Evolutionary conservation across 2,329 filamentous ascomycete genomes (phyloP).

Genomic region (Colletotrichum orbiculare): DNA sequence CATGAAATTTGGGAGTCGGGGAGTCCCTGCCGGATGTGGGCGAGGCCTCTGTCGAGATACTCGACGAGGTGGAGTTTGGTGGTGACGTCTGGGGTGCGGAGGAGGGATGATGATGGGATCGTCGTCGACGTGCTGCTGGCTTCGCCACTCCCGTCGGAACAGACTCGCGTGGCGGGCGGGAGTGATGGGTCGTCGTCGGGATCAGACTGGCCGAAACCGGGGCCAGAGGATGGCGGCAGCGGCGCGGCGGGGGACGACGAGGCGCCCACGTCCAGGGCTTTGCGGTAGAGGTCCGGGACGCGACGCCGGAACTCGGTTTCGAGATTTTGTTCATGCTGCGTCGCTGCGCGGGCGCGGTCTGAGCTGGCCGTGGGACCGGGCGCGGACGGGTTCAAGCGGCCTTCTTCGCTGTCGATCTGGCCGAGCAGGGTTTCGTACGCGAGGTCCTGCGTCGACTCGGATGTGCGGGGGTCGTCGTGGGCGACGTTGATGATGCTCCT

Average conservation of each 20-base stretch:
- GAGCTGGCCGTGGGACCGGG: slow-evolving; percentile 16
- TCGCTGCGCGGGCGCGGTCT: slow-evolving; percentile 54
- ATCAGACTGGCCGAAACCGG: slow-evolving; percentile 41
- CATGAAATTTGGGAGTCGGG: slow-evolving; percentile 1
- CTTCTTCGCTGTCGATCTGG: slow-evolving; percentile 30
- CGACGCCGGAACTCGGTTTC: slow-evolving; percentile 60
- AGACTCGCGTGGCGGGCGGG: slow-evolving; percentile 5
- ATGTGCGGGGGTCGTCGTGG: slow-evolving; percentile 7
- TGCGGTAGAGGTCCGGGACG: slow-evolving; percentile 58
- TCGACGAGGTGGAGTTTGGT: slow-evolving; percentile 60
- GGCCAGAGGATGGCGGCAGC: slow-evolving; percentile 2
- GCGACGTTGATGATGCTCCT: slow-evolving; percentile 45
- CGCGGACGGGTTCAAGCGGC: slow-evolving; percentile 18
- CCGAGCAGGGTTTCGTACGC: slow-evolving; percentile 25
- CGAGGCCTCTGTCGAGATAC: slow-evolving; percentile 58
- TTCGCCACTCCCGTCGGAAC: slow-evolving; percentile 2
- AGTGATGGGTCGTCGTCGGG: neutral
- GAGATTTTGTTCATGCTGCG: slow-evolving; percentile 59
- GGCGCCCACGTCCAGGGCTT: slow-evolving; percentile 50
- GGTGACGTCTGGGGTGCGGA: slow-evolving; percentile 44
- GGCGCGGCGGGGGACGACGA: slow-evolving; percentile 10
- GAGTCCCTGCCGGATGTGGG: slow-evolving; percentile 52
- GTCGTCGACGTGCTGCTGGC: neutral
- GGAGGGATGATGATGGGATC: too few species aligned
- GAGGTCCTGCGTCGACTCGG: slow-evolving; percentile 9